Evolutionary conservation across 2,329 filamentous ascomycete genomes (phyloP).

Genomic region (Aspergillus calidoustus): DNA sequence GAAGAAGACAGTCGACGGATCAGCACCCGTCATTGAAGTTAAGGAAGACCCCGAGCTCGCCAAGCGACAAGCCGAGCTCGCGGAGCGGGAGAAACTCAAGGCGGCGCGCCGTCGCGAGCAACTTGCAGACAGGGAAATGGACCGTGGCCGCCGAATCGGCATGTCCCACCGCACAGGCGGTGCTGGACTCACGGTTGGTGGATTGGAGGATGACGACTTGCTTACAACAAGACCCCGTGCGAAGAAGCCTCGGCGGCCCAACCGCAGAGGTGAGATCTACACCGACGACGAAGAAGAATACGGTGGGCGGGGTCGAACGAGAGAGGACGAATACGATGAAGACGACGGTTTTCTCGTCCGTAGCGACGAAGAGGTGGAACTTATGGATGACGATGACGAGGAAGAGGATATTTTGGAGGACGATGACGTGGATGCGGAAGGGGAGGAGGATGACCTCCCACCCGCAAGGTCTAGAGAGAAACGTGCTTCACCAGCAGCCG

Average conservation of each 20-base stretch:
- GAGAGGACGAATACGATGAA: conserved; percentile 82
- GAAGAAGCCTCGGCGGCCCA: conserved; percentile 43
- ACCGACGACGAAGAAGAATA: conserved; percentile 56
- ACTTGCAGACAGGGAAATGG: conserved; percentile 59
- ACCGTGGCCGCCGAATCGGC: conserved; percentile 56
- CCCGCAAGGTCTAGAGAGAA: conserved; percentile 36
- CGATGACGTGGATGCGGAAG: conserved; percentile 52
- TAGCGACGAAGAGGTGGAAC: conserved; percentile 54
- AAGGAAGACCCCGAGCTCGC: conserved; percentile 67
- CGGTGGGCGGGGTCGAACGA: conserved; percentile 52
- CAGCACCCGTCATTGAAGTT: conserved; percentile 61
- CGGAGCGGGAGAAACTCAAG: conserved; percentile 62
- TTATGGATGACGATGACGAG: conserved; percentile 50
- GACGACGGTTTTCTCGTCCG: conserved; percentile 75
- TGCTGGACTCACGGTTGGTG: conserved; percentile 59
- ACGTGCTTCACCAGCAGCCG: conserved; percentile 27
- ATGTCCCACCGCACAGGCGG: conserved; percentile 50
- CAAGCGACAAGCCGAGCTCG: conserved; percentile 62
- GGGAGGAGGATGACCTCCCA: conserved; percentile 43
- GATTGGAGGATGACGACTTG: conserved; percentile 63
- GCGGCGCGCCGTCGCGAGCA: conserved; percentile 59
- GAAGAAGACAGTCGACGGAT: conserved; percentile 55
- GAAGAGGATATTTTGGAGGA: conserved; percentile 49
- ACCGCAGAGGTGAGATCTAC: conserved; percentile 54
- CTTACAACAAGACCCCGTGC: conserved; percentile 46